A percentile compares a stretch with the other conserved stretches of the same genome.
Conservation (phyloP, 2,329 filamentous ascomycete genomes). For the Colletotrichum destructivum region DNA sequence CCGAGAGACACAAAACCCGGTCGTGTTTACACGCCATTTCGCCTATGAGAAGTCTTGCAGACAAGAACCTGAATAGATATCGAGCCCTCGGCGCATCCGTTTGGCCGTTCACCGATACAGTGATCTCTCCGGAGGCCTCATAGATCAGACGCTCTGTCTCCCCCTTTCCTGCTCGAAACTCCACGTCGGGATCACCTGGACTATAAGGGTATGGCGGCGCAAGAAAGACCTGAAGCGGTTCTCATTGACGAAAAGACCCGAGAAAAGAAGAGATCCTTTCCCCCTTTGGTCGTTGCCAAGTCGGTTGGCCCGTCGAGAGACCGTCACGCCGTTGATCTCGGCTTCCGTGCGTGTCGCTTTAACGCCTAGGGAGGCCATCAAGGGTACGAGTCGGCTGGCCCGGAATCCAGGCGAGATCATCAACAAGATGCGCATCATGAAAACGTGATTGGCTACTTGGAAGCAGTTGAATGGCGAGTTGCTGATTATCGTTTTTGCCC, state of each 20-base stretch:
- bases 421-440: neutral
- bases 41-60: neutral
- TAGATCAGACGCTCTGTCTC: neutral
- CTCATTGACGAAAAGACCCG: neutral
- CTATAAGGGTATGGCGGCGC: too few relatives aligned
- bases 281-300: neutral
- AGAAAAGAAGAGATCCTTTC: neutral
- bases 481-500: neutral
- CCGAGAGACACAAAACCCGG: neutral
- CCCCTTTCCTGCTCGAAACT: neutral
- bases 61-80: neutral
- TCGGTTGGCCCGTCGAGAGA: neutral
- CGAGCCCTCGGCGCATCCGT: neutral
- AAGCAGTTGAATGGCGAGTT: neutral
- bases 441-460: neutral
- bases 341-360: neutral
- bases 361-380: neutral
- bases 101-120: neutral
- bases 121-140: neutral
- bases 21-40: too few relatives aligned
- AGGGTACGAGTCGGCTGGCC: neutral
- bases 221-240: too few relatives aligned
- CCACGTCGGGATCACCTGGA: too few relatives aligned
- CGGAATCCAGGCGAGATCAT: neutral
- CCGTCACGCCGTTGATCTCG: neutral